Conservation (phyloP, 2,329 filamentous ascomycete species). For the Xylaria sp. region DNA sequence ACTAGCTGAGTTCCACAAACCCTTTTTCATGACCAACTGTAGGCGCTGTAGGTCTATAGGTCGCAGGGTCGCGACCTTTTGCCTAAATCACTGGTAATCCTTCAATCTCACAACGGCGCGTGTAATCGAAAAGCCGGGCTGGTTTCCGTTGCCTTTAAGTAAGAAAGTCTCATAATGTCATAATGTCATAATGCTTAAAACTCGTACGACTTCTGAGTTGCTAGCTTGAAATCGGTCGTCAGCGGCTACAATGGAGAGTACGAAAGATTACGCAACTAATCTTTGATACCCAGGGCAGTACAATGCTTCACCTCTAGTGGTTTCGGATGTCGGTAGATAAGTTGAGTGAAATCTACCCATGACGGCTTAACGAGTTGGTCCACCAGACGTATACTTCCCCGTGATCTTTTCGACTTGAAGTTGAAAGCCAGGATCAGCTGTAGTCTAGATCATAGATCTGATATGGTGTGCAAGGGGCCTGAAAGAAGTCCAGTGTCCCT, state of each 20-base stretch:
- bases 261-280: conserved; percentile 11
- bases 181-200: conserved; percentile 5
- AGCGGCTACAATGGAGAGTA: conserved; percentile 1
- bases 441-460: conserved; percentile 36
- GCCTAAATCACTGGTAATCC: conserved; percentile 44
- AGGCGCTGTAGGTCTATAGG: conserved; percentile 33
- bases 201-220: background rate
- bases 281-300: background rate
- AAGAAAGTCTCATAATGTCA: too few species aligned
- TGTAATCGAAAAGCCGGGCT: conserved; percentile 1
- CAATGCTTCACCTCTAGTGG: background rate
- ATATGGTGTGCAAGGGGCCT: conserved; percentile 22
- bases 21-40: conserved; percentile 32
- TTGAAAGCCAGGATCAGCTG: conserved; percentile 13
- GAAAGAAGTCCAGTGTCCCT: conserved; percentile 14
- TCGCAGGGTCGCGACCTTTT: conserved; percentile 42
- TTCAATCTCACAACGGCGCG: conserved; percentile 28
- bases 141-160: background rate
- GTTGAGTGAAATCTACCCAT: conserved; percentile 13
- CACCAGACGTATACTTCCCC: conserved; percentile 5
- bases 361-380: conserved; percentile 13
- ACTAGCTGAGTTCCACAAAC: conserved; percentile 31
- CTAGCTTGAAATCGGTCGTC: conserved; percentile 1
- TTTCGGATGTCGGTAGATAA: background rate
- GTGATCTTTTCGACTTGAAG: conserved; percentile 9